Percentiles rank a stretch among this genome's conserved stretches.
These are phyloP conservation scores for Pleurotus eryngii DNA, from an alignment of 768 basidiomycete species.

Conservation along the genomic window DNA sequence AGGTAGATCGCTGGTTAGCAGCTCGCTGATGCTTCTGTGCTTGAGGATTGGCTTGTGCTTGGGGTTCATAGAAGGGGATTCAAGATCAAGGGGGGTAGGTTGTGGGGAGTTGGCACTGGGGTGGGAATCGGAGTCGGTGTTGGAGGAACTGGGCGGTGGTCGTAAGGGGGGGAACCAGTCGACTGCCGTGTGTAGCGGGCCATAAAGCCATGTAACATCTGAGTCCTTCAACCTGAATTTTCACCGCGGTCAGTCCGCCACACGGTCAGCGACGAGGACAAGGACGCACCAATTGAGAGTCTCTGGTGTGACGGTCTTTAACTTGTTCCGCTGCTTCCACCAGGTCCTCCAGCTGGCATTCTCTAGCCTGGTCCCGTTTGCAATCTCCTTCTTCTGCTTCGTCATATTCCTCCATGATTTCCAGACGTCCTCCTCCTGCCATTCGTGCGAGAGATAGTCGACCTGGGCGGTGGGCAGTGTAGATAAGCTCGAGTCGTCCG, in stretches of 20 bases:
- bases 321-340: conserved; percentile 98
- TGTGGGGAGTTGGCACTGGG: conserved; percentile 36
- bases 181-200: conserved; percentile 91
- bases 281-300: conserved; percentile 93
- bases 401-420: conserved; percentile 99
- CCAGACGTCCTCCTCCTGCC: conserved; percentile 98
- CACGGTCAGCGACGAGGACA: neutral
- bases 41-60: conserved; percentile 89
- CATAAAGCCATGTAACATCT: conserved; percentile 99
- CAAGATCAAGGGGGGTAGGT: conserved; percentile 50
- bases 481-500: conserved; percentile 80
- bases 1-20: conserved; percentile 74
- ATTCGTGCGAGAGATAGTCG: conserved; percentile 97
- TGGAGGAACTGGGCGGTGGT: conserved; percentile 37
- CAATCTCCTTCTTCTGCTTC: conserved; percentile 95
- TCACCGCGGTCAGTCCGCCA: neutral
- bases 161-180: conserved; percentile 75
- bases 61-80: conserved; percentile 16
- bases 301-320: conserved; percentile 94
- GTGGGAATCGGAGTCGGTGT: conserved; percentile 25
- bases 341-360: conserved; percentile 99
- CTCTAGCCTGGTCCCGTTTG: conserved; percentile 91
- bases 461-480: conserved; percentile 90
- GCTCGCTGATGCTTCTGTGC: conserved; percentile 87
- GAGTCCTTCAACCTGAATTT: conserved; percentile 93